These are phyloP conservation scores for Polyplosphaeria fusca DNA, from an alignment of 495 filamentous ascomycete species.

Conservation along the genomic window DNA sequence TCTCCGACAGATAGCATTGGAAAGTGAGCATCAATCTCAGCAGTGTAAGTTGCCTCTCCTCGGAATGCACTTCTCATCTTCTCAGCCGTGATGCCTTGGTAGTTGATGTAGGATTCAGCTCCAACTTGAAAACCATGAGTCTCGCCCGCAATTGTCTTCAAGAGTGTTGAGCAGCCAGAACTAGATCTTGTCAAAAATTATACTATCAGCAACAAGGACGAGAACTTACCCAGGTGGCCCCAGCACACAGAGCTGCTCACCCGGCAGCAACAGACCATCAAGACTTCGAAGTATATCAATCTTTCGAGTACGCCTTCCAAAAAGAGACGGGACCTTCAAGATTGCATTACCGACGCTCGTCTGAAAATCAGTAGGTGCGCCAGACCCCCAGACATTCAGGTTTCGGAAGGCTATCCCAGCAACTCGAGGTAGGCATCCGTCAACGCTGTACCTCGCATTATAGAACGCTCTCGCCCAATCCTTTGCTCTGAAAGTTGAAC, in stretches of 20 bases:
- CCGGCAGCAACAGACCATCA: constrained; percentile 1
- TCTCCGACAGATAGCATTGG: constrained; percentile 36
- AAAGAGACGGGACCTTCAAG: constrained; percentile 9
- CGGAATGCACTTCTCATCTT: constrained; percentile 37
- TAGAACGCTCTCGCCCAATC: constrained; percentile 19
- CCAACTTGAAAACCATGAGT: constrained; percentile 47
- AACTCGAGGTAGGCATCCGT: neutral
- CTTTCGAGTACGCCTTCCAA: constrained; percentile 1
- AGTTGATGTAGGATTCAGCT: constrained; percentile 35
- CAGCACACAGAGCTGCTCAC: constrained; percentile 1
- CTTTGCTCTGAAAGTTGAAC: neutral
- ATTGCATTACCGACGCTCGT: constrained; percentile 12
- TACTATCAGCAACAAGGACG: neutral
- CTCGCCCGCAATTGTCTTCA: constrained; percentile 67
- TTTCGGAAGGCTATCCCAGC: constrained; percentile 5
- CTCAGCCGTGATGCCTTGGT: constrained; percentile 38
- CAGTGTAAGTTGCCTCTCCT: constrained; percentile 39
- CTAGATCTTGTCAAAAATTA: neutral
- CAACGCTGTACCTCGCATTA: constrained; percentile 2
- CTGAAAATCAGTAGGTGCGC: constrained; percentile 13
- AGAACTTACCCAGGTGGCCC: constrained; percentile 1
- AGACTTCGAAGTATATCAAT: constrained; percentile 8
- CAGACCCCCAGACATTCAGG: constrained; percentile 9
- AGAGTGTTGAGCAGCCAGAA: constrained; percentile 62
- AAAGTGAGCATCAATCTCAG: constrained; percentile 40